Conservation (phyloP, 2,329 filamentous ascomycete genomes). For the Pseudocercospora fuligena region DNA sequence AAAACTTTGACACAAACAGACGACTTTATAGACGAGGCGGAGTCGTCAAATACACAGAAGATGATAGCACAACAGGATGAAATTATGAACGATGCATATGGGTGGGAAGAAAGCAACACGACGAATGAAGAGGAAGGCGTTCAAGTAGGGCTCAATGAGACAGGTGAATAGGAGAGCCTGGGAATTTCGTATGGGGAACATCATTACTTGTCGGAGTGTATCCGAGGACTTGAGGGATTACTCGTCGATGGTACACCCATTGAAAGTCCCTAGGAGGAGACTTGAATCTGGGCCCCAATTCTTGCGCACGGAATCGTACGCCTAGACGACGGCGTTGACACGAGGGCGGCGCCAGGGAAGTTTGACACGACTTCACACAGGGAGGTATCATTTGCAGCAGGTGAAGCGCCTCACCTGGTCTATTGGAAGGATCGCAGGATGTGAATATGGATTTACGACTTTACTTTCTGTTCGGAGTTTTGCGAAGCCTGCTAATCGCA, state of each 20-base stretch:
- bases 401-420: not conserved
- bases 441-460: conserved; percentile 7
- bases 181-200: not conserved
- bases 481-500: conserved; percentile 1
- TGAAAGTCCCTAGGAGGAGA: not conserved
- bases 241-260: not conserved
- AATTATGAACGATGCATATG: conserved; percentile 12
- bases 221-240: not conserved
- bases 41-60: conserved; percentile 8
- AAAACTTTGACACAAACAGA: conserved; percentile 1
- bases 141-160: not conserved
- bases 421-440: not conserved
- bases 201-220: not conserved
- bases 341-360: not conserved
- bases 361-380: not conserved
- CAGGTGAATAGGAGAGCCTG: conserved; percentile 8
- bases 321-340: not conserved
- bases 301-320: not conserved
- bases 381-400: not conserved
- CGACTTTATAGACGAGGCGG: not conserved
- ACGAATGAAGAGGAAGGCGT: not conserved
- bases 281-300: not conserved
- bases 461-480: not conserved
- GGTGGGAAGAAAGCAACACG: not conserved
- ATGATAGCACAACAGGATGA: conserved; percentile 13